These are phyloP conservation scores for Geum urbanum DNA, from an alignment of 306 rosid species.

Conservation along the genomic window DNA sequence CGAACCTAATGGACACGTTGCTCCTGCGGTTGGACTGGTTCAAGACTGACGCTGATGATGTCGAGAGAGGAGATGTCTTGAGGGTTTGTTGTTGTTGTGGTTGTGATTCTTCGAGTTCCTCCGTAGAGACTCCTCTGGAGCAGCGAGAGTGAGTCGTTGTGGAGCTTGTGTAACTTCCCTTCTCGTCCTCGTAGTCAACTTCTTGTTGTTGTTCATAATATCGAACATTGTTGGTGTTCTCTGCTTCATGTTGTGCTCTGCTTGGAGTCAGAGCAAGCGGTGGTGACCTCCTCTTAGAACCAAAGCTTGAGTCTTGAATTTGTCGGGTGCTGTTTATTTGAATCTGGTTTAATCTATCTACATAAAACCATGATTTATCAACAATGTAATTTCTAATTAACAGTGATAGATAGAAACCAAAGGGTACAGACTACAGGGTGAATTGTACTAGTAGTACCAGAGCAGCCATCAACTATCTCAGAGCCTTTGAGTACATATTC, in stretches of 20 bases:
- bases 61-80: not conserved
- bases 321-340: slow-evolving; percentile 30
- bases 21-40: slow-evolving; percentile 1
- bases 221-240: slow-evolving; percentile 11
- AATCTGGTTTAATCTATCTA: slow-evolving; percentile 56
- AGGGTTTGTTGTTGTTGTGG: slow-evolving; percentile 5
- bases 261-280: slow-evolving; percentile 23
- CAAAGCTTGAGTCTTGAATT: slow-evolving; percentile 29
- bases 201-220: slow-evolving; percentile 34
- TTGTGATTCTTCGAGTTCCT: slow-evolving; percentile 39
- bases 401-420: too few species aligned
- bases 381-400: not conserved
- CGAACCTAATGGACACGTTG: slow-evolving; percentile 23
- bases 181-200: slow-evolving; percentile 60
- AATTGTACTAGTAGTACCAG: slow-evolving; percentile 31
- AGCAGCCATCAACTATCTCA: slow-evolving; percentile 50
- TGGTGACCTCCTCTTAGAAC: slow-evolving; percentile 24
- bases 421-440: not conserved
- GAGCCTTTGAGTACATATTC: slow-evolving; percentile 89
- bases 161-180: slow-evolving; percentile 53
- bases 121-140: slow-evolving; percentile 75
- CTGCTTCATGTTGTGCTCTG: slow-evolving; percentile 22
- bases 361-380: not conserved
- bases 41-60: not conserved
- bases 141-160: slow-evolving; percentile 74